Evolutionary conservation across 768 basidiomycete genomes (phyloP).

Genomic region (Porphyrellus cyaneotinctus): DNA sequence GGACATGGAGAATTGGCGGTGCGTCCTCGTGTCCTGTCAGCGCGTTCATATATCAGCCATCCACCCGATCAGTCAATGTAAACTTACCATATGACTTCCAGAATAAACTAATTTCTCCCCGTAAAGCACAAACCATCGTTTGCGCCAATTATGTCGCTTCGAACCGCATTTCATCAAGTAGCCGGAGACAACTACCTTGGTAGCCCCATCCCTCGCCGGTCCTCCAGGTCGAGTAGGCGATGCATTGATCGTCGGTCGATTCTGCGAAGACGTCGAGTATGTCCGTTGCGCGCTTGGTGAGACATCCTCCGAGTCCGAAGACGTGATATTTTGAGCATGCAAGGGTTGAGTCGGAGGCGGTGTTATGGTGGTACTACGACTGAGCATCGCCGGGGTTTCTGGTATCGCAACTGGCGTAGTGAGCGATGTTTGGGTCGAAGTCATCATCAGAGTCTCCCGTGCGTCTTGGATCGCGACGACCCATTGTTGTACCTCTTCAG

Average conservation of each 20-base stretch:
- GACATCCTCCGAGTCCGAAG: conserved; percentile 77
- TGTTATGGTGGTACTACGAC: conserved; percentile 35
- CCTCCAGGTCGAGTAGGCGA: conserved; percentile 43
- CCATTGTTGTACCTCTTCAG: conserved; percentile 78
- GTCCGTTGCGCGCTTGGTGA: conserved; percentile 44
- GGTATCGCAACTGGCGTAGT: conserved; percentile 55
- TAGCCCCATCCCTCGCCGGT: conserved; percentile 48
- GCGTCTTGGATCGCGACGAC: conserved; percentile 77
- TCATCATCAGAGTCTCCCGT: conserved; percentile 57
- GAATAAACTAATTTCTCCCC: conserved; percentile 85
- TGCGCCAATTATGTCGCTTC: conserved; percentile 92
- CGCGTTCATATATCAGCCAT: conserved; percentile 9
- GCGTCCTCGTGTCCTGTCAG: conserved; percentile 80
- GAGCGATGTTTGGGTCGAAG: conserved; percentile 54
- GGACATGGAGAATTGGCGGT: conserved; percentile 78
- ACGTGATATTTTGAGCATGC: conserved; percentile 53
- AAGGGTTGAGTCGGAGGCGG: conserved; percentile 44
- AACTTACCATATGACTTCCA: conserved; percentile 89
- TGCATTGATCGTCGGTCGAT: conserved; percentile 35
- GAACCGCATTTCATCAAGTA: conserved; percentile 97
- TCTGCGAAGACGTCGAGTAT: conserved; percentile 44
- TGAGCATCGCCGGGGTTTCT: conserved; percentile 25
- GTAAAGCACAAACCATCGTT: conserved; percentile 95
- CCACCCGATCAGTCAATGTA: conserved; percentile 8
- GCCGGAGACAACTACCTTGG: conserved; percentile 76